Percentiles rank a stretch among this genome's conserved stretches.
phyloP scores from a whole-genome alignment of 2,329 filamentous ascomycete genomes.

The Colletotrichum agaves region DNA sequence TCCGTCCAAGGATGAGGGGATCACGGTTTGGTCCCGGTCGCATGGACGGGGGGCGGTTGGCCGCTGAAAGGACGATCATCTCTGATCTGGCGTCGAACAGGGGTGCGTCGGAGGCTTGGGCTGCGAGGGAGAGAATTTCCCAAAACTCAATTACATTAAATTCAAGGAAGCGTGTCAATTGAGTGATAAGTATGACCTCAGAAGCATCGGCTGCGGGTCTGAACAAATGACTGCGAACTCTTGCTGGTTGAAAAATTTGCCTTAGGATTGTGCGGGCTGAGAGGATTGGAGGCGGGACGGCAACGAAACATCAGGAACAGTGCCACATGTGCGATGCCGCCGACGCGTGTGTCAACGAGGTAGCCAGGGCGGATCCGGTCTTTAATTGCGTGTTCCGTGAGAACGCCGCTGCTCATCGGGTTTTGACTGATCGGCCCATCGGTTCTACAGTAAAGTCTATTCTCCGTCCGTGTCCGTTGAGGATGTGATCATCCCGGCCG shows the following conservation, averaged over 20 bases:
- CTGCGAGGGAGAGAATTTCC: slow-evolving; percentile 1
- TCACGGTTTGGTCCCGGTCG: slow-evolving; percentile 5
- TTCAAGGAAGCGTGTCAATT: neutral
- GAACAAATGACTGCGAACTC: neutral
- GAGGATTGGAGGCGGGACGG: neutral
- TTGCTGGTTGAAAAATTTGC: neutral
- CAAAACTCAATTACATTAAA: neutral
- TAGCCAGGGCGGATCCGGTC: slow-evolving; percentile 5
- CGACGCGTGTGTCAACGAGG: neutral
- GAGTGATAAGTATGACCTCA: neutral
- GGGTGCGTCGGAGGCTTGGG: slow-evolving; percentile 5
- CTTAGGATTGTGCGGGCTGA: no score
- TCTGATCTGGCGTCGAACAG: slow-evolving; percentile 18
- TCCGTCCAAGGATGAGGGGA: slow-evolving; percentile 22
- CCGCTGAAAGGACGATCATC: slow-evolving; percentile 26
- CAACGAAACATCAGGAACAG: neutral
- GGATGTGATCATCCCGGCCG: neutral
- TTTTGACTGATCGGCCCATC: slow-evolving; percentile 23
- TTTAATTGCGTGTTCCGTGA: slow-evolving; percentile 4
- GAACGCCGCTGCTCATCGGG: slow-evolving; percentile 20
- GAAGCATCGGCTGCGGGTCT: neutral
- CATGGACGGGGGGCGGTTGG: slow-evolving; percentile 18
- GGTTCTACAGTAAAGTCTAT: slow-evolving; percentile 4
- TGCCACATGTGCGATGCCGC: neutral
- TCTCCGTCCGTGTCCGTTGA: slow-evolving; percentile 13